These are phyloP conservation scores for Scedosporium aurantiacum DNA, from an alignment of 2,329 filamentous ascomycete genomes.

Conservation along the genomic window DNA sequence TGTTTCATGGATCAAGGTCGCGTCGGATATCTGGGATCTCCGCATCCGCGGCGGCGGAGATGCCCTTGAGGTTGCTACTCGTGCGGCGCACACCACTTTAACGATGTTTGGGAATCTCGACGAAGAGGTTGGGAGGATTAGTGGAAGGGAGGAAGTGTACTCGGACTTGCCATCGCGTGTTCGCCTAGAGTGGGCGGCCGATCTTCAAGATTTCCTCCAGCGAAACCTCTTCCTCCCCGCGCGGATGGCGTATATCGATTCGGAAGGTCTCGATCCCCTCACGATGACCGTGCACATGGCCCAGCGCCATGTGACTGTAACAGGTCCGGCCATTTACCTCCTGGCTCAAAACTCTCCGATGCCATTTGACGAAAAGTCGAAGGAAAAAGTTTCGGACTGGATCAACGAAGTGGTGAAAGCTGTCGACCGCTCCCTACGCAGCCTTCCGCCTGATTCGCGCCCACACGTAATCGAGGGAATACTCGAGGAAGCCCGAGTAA, in stretches of 20 bases:
- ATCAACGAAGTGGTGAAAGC: constrained; percentile 24
- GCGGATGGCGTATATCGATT: constrained; percentile 33
- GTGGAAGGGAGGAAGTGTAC: neutral
- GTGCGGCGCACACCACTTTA: constrained; percentile 28
- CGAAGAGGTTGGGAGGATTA: constrained; percentile 1
- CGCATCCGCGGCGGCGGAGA: constrained; percentile 40
- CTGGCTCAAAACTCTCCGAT: constrained; percentile 18
- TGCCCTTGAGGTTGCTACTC: constrained; percentile 33
- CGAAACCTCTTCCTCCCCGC: constrained; percentile 41
- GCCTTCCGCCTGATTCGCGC: constrained; percentile 14
- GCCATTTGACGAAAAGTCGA: constrained; percentile 9
- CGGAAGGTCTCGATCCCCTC: constrained; percentile 29
- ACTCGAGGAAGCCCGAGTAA: constrained; percentile 20
- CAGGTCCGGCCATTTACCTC: constrained; percentile 33
- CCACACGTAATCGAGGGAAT: constrained; percentile 18
- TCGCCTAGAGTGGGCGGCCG: constrained; percentile 28
- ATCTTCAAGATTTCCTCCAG: constrained; percentile 37
- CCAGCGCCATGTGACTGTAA: constrained; percentile 21
- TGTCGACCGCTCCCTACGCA: constrained; percentile 18
- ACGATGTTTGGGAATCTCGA: constrained; percentile 17
- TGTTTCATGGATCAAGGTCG: constrained; percentile 35
- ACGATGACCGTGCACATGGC: constrained; percentile 28
- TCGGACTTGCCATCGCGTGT: constrained; percentile 3
- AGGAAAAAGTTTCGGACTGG: constrained; percentile 21
- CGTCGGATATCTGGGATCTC: constrained; percentile 39